phyloP scores from a whole-genome alignment of 2,329 filamentous ascomycete genomes.

The Aspergillus sp. region DNA sequence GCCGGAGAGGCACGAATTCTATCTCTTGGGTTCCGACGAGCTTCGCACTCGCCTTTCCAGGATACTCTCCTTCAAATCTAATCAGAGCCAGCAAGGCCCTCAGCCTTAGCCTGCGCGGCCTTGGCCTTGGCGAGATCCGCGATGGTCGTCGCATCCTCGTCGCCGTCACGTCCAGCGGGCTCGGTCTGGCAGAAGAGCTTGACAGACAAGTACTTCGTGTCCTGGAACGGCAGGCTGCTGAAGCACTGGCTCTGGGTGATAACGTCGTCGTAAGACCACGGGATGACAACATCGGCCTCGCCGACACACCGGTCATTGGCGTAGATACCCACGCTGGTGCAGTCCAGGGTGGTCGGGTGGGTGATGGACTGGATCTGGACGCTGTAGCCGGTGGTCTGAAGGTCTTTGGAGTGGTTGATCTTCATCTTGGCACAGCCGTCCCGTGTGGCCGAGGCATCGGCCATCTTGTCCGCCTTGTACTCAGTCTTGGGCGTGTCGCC shows the following conservation, averaged over 20 bases:
- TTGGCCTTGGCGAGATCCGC: not conserved
- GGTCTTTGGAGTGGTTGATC: slow-evolving; percentile 13
- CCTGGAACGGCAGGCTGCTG: slow-evolving; percentile 5
- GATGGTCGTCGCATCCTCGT: not conserved
- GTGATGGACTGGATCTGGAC: slow-evolving; percentile 10
- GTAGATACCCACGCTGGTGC: slow-evolving; percentile 14
- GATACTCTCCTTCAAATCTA: no score
- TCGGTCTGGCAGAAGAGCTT: slow-evolving; percentile 10
- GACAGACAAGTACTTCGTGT: slow-evolving; percentile 2
- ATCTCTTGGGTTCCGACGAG: no score
- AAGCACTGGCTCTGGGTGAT: slow-evolving; percentile 7
- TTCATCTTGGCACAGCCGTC: slow-evolving; percentile 15
- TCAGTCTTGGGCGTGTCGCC: not conserved
- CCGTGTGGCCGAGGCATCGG: slow-evolving; percentile 3
- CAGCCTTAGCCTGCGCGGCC: not conserved
- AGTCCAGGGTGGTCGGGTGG: slow-evolving; percentile 7
- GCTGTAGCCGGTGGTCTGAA: slow-evolving; percentile 15
- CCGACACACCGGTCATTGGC: slow-evolving; percentile 14
- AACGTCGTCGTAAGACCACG: slow-evolving; percentile 2
- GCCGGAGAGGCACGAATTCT: no score
- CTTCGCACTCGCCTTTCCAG: no score
- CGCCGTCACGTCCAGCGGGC: not conserved
- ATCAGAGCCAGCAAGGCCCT: no score
- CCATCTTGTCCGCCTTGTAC: not conserved
- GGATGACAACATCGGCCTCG: slow-evolving; percentile 9